Evolutionary conservation across 768 basidiomycete species (phyloP), one percentile per base, ranked within the genome.

Genomic region (Leccinum boreale): DNA sequence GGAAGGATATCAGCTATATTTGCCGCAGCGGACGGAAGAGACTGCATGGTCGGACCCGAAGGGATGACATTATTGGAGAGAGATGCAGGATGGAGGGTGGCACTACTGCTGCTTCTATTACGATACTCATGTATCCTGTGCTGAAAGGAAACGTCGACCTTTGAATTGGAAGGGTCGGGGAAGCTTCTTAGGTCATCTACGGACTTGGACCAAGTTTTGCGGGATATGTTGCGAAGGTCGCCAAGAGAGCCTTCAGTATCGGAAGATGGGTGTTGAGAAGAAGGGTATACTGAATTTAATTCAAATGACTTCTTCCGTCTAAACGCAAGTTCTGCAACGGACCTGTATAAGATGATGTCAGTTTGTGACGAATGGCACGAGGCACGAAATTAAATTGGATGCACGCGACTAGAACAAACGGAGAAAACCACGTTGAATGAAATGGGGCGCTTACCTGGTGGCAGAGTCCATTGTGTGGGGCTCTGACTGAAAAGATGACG

Each of bases 171-270:
- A 12, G 63, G 71, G 39, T 68, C 65, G 14, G 78, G 77, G 50
- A 85, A 72, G 67, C 81, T 84, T 64, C 83, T 80, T 52, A 92
- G 79, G 69, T 93, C 90, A 67, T 92, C 90, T 21, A 84, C 89
- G 6, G 89, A 91, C 67, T 78, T 85, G 24, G 89, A 90, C 90
- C 90, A 92, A 12, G 79, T 81, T 68, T 84, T 87, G 64, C 84
- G 80, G 1, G 89, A 87, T 10, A 90, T 83, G 50, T 70, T 75
- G 46, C 87, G 84, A 50, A 92, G 78, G 71, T 92, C 90, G 4
- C 88, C 89, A 5, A 82, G 75, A 17, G 76, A 77, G 4, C 73
- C 73, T 12, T 72, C 65, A 4, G 59, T 48, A 6, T 70, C 67
- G 60, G 72, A 58, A 42, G 67, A 66, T 14, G 67, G 55, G 1